These are phyloP conservation scores for Achaetomiella virescens DNA, from an alignment of 495 filamentous ascomycete species.

Conservation along the genomic window DNA sequence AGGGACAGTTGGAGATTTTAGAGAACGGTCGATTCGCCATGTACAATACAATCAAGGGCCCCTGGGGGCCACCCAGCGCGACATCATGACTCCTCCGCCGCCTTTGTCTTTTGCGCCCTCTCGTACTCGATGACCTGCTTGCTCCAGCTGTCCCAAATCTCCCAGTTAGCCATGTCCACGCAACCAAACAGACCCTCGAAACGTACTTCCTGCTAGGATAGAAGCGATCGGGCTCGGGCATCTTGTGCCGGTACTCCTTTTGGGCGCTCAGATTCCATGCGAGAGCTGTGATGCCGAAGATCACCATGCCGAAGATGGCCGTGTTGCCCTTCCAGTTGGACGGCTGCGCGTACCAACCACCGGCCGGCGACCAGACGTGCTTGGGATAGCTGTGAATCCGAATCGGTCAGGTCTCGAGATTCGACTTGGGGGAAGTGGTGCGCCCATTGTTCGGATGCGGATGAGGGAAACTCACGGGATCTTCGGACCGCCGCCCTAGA, in stretches of 20 bases:
- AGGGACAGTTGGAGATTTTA: background rate
- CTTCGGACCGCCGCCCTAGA: slow-evolving; percentile 69
- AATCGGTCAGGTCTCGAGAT: slow-evolving; percentile 10
- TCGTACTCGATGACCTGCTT: slow-evolving; percentile 88
- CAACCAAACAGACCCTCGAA: background rate
- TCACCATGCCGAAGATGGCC: slow-evolving; percentile 65
- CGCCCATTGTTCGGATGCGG: slow-evolving; percentile 9
- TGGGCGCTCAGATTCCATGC: slow-evolving; percentile 80
- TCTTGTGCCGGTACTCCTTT: slow-evolving; percentile 67
- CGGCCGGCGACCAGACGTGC: slow-evolving; percentile 97
- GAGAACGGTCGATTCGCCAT: background rate
- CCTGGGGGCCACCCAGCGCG: background rate
- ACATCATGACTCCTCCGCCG: slow-evolving; percentile 12
- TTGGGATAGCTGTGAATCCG: slow-evolving; percentile 73
- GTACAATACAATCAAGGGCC: slow-evolving; percentile 7
- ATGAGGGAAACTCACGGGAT: slow-evolving; percentile 66
- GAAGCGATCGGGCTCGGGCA: slow-evolving; percentile 84
- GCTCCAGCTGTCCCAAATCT: slow-evolving; percentile 63
- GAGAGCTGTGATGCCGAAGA: slow-evolving; percentile 67
- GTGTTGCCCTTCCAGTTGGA: slow-evolving; percentile 94
- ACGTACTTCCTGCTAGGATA: slow-evolving; percentile 94
- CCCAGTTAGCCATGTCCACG: slow-evolving; percentile 1
- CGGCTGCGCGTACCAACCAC: slow-evolving; percentile 95
- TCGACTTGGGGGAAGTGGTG: background rate
- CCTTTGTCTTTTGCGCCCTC: slow-evolving; percentile 53